Evolutionary conservation across 2,329 filamentous ascomycete species (phyloP).

Genomic region (Coleophoma crateriformis): DNA sequence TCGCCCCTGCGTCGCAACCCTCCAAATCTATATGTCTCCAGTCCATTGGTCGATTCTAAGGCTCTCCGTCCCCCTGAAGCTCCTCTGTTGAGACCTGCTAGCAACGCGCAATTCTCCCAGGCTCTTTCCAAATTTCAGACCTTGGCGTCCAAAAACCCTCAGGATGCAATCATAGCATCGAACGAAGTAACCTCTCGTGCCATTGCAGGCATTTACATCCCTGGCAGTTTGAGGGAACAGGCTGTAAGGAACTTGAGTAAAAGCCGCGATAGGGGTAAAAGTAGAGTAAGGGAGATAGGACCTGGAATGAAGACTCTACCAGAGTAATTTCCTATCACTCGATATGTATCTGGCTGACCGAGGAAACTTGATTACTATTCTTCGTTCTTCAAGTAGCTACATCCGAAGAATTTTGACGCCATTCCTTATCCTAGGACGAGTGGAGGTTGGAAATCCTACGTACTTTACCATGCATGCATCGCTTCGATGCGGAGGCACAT

Average conservation of each 20-base stretch:
- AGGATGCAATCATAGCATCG: neutral
- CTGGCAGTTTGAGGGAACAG: conserved; percentile 12
- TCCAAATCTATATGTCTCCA: neutral
- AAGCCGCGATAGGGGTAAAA: conserved; percentile 4
- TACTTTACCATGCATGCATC: too few species aligned
- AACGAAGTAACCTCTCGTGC: conserved; percentile 10
- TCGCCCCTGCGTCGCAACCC: neutral
- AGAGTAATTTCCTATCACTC: too few species aligned
- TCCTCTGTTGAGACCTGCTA: neutral
- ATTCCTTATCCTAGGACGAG: too few species aligned
- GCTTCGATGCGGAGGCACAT: too few species aligned
- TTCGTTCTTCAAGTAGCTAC: too few species aligned
- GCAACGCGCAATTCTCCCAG: conserved; percentile 6
- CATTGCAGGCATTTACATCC: conserved; percentile 10
- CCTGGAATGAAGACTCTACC: neutral
- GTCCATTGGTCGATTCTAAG: neutral
- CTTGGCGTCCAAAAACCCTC: conserved; percentile 3
- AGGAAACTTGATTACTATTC: too few species aligned
- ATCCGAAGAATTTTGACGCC: too few species aligned
- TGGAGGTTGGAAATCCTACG: too few species aligned
- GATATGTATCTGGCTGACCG: too few species aligned
- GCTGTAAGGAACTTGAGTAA: conserved; percentile 12
- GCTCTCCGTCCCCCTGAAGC: neutral
- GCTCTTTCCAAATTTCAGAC: conserved; percentile 7
- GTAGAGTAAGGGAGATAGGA: neutral